Conservation (phyloP, 192 early-diverging fungal genomes). For the Backusella parvicylindrica region DNA sequence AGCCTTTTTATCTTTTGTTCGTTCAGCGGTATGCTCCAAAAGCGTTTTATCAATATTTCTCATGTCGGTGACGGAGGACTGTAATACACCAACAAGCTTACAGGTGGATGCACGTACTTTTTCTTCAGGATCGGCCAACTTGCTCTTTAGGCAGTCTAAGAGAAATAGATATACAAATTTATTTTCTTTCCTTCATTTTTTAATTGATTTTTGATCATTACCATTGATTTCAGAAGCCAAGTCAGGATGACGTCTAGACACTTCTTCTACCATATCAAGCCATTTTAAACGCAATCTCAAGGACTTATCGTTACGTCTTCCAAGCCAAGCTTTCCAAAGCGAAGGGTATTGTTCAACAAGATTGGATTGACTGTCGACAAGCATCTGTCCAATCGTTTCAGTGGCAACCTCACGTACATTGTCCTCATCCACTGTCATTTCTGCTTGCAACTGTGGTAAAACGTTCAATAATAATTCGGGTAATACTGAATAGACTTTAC, state of each 20-base stretch:
- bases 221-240: slow-evolving; percentile 68
- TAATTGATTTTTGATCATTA: slow-evolving; percentile 25
- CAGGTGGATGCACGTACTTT: slow-evolving; percentile 79
- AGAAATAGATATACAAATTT: neutral
- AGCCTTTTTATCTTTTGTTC: slow-evolving; percentile 86
- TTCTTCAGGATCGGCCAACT: slow-evolving; percentile 88
- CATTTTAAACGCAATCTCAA: slow-evolving; percentile 67
- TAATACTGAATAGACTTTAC: slow-evolving; percentile 72
- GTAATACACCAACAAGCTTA: slow-evolving; percentile 64
- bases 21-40: slow-evolving; percentile 59
- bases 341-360: slow-evolving; percentile 71
- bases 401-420: slow-evolving; percentile 76
- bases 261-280: slow-evolving; percentile 58
- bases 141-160: slow-evolving; percentile 58
- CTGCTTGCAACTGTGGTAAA: slow-evolving; percentile 91
- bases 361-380: slow-evolving; percentile 69
- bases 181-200: neutral
- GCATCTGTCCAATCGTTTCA: slow-evolving; percentile 83
- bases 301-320: slow-evolving; percentile 73
- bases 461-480: slow-evolving; percentile 84
- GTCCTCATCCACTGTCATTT: slow-evolving; percentile 78
- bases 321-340: slow-evolving; percentile 84
- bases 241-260: slow-evolving; percentile 72
- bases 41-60: slow-evolving; percentile 57
- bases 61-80: slow-evolving; percentile 47